These are phyloP conservation scores for Boletus speciosus DNA, from an alignment of 768 basidiomycete genomes.

Conservation along the genomic window DNA sequence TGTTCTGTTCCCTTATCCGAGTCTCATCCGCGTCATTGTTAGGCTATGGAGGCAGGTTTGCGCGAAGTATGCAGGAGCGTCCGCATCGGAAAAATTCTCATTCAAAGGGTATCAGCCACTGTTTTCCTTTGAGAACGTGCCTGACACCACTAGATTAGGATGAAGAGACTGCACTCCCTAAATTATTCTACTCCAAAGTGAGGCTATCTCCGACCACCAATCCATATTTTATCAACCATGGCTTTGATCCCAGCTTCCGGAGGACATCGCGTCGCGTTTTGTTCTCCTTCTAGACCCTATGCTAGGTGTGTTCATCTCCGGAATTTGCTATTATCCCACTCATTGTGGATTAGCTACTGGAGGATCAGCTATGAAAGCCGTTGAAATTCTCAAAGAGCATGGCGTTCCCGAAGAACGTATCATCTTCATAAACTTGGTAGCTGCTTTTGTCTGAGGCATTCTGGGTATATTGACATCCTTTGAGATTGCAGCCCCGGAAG, in stretches of 20 bases:
- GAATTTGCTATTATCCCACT: not conserved
- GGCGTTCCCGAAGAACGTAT: constrained; percentile 94
- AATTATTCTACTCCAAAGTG: constrained; percentile 89
- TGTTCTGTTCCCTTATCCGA: not conserved
- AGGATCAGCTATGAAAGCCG: constrained; percentile 96
- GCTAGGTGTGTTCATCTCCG: constrained; percentile 61
- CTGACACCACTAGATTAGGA: constrained; percentile 49
- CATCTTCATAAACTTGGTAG: constrained; percentile 88
- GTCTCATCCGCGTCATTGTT: not conserved
- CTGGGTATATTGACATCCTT: not conserved
- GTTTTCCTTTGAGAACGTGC: not conserved
- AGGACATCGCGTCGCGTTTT: constrained; percentile 88
- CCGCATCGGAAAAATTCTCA: constrained; percentile 96
- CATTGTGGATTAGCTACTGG: constrained; percentile 65
- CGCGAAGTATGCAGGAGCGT: constrained; percentile 93
- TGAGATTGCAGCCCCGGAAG: constrained; percentile 88
- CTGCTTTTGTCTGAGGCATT: not conserved
- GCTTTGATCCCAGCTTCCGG: constrained; percentile 61
- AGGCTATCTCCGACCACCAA: not conserved
- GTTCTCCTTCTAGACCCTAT: constrained; percentile 96
- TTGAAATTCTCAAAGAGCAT: constrained; percentile 88
- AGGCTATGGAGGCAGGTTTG: constrained; percentile 98
- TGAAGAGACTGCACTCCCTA: constrained; percentile 90
- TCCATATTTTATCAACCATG: not conserved
- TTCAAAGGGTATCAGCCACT: constrained; percentile 71